Evolutionary conservation across 306 rosid species (phyloP).

Genomic region (Inga oerstediana): DNA sequence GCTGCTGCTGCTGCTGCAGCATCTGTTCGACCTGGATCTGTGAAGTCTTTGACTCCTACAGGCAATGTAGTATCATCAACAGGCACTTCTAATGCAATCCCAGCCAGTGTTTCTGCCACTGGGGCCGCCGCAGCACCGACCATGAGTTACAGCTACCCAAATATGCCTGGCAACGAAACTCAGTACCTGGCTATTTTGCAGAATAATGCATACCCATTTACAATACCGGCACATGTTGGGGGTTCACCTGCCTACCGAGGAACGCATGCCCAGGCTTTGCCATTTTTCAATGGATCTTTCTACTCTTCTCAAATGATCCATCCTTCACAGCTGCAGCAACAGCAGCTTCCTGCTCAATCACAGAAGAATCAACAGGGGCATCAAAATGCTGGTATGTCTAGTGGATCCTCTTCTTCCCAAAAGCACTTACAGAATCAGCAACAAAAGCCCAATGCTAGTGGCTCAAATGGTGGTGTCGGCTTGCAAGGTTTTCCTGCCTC

Average conservation of each 20-base stretch:
- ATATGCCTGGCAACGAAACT: slow-evolving; percentile 73
- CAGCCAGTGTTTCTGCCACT: slow-evolving; percentile 42
- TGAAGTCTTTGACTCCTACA: slow-evolving; percentile 64
- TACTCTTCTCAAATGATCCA: slow-evolving; percentile 85
- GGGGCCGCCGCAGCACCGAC: slow-evolving; percentile 63
- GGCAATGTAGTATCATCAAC: slow-evolving; percentile 51
- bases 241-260: slow-evolving; percentile 89
- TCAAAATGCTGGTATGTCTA: slow-evolving; percentile 71
- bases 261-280: slow-evolving; percentile 75
- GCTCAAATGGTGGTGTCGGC: slow-evolving; percentile 48
- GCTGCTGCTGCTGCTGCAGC: slow-evolving; percentile 38
- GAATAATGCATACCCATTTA: slow-evolving; percentile 81
- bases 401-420: slow-evolving; percentile 79
- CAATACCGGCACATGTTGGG: slow-evolving; percentile 89
- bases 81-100: slow-evolving; percentile 43
- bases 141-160: slow-evolving; percentile 90
- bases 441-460: slow-evolving; percentile 60
- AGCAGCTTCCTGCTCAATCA: slow-evolving; percentile 54
- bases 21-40: slow-evolving; percentile 74
- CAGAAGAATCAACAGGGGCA: slow-evolving; percentile 77
- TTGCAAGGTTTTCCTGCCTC: slow-evolving; percentile 80
- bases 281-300: slow-evolving; percentile 85
- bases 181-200: slow-evolving; percentile 90
- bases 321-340: slow-evolving; percentile 83
- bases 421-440: slow-evolving; percentile 88